Percentiles rank a stretch among this genome's conserved stretches.
phyloP scores from a whole-genome alignment of 2,329 filamentous ascomycete genomes.

The Metarhizium humberi region DNA sequence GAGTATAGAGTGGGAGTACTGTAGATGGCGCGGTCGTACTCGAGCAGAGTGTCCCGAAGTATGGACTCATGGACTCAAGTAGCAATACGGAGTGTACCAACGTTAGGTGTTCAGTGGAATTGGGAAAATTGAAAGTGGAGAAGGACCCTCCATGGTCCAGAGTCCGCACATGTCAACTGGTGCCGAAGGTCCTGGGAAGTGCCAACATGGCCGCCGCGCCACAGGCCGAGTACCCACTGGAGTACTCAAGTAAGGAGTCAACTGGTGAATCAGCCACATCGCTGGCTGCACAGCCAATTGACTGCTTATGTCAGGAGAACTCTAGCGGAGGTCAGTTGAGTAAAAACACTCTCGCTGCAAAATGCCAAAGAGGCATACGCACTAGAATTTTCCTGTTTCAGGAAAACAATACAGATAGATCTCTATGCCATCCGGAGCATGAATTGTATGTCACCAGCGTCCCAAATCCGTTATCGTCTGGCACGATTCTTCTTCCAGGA shows the following conservation, averaged over 20 bases:
- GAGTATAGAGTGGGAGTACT: not conserved
- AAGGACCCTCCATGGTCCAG: not conserved
- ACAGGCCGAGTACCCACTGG: too few relatives aligned
- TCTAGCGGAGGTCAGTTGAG: too few relatives aligned
- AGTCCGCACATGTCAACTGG: not conserved
- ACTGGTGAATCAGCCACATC: too few relatives aligned
- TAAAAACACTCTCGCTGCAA: too few relatives aligned
- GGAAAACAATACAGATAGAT: not conserved
- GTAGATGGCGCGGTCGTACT: not conserved
- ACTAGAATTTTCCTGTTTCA: not conserved
- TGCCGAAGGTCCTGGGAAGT: not conserved
- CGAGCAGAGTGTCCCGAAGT: not conserved
- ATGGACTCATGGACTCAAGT: too few relatives aligned
- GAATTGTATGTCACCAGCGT: not conserved
- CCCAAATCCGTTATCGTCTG: not conserved
- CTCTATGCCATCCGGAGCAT: not conserved
- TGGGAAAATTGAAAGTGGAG: constrained; percentile 2
- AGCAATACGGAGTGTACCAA: too few relatives aligned
- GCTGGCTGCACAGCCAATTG: not conserved
- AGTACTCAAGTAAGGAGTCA: too few relatives aligned
- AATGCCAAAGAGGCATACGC: too few relatives aligned
- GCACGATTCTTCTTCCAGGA: too few relatives aligned
- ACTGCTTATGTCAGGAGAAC: not conserved
- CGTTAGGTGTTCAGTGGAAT: not conserved
- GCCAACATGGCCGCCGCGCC: not conserved